Evolutionary conservation across 1,284 basidiomycete species (phyloP), one percentile per base, ranked within the genome.

Genomic region (Gomphus bonarii): DNA sequence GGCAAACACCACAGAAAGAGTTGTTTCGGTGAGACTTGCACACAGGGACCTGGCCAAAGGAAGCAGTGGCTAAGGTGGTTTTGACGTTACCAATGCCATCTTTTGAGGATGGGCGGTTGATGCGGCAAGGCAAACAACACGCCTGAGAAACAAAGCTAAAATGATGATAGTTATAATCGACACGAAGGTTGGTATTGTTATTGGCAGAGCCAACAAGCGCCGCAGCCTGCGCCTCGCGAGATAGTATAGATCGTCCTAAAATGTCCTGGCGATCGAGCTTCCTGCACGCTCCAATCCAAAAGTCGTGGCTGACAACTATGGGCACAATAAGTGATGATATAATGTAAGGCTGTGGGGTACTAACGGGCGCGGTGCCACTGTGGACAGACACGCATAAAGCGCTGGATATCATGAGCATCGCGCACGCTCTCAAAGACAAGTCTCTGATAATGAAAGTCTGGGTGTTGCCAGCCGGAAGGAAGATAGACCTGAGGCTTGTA

Each of bases 41-140:
- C n/a, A 82, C 69, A 16, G 70, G 61, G 61, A 84, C 70, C 25
- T 66, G 61, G 9, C 76, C 78, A 1, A 84, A 63, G n/a, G 68
- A 69, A 0, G 73, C 69, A 1, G 74, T 74, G 48, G 61, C 50
- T 20, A 74, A 64, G 6, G 68, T 62, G 31, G 75, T 74, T 66
- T 82, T 82, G 9, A 74, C 77, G 40, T 60, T 62, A 2, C 70
- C 72, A 12, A 85, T 72, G 8, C 84, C 84, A 7, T 67, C 61
- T 31, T 69, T 73, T 3, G 74, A 68, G 56, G 68, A 70, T 0
- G 85, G 82, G 5, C 68, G 68, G 66, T 86, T 88, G 64, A 88
- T 72, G 11, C 85, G 78, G 69, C 85, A 88, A n/a, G 87, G 76
- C 43, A 75, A 65, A 68, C 86, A 88, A 25, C 75, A 77, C 30